phyloP scores from a whole-genome alignment of 73 alveolate genomes.

The Paramecium sexaurelia region DNA sequence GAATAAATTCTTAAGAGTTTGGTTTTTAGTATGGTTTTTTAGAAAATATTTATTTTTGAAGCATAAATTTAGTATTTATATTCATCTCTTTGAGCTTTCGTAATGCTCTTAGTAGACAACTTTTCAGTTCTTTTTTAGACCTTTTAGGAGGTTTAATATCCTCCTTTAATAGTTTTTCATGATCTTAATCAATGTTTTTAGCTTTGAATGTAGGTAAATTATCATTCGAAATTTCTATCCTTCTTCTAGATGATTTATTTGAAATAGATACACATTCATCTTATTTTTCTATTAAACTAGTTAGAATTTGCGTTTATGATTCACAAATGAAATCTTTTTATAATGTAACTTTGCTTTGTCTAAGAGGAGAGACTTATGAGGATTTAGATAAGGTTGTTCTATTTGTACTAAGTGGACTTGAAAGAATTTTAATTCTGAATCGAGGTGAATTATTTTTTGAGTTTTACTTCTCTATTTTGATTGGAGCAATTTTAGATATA shows the following conservation, averaged over 20 bases:
- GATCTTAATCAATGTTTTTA: not conserved
- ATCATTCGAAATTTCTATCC: not conserved
- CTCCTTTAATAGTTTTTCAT: not conserved
- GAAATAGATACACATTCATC: not conserved
- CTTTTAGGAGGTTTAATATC: not conserved
- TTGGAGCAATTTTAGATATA: not conserved
- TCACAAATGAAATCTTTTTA: not conserved
- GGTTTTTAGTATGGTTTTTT: slow-evolving; percentile 17
- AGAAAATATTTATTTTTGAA: not conserved
- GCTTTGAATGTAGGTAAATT: not conserved
- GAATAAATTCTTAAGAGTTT: not conserved
- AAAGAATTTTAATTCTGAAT: not conserved
- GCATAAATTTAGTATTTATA: not conserved
- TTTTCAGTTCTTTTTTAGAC: not conserved
- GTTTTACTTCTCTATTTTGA: not conserved
- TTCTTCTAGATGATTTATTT: not conserved
- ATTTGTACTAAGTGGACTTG: not conserved
- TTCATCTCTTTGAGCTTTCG: not conserved
- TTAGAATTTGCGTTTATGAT: not conserved
- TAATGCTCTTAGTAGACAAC: not conserved
- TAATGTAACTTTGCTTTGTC: not conserved
- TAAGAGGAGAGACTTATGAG: not conserved
- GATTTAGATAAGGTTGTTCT: not conserved
- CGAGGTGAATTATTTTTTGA: slow-evolving; percentile 9
- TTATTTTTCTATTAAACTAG: not conserved